Base-by-base conservation (phyloP, 1,284 basidiomycete species). In the Irpex sp. region DNA sequence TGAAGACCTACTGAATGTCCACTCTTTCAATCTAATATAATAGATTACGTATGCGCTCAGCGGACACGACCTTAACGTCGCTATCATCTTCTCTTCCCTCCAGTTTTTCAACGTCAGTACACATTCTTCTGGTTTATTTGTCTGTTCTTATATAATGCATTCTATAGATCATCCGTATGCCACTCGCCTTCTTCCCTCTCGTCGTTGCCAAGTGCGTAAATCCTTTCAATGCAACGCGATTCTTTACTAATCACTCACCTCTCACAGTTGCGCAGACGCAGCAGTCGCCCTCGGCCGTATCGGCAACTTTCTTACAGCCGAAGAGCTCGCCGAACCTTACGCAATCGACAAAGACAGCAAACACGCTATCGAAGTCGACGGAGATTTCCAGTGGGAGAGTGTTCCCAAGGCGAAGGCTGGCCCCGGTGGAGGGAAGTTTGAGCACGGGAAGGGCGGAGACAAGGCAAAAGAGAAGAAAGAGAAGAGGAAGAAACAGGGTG, bases 11-110 rank as follows among this genome's bases (percentile, higher is more conserved):
- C 13, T 5, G 3, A 26, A 26, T 26, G 3, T 26, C 26, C 3
- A 26, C 3, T 26, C 3, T 4, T 4, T 4, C 26, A 26, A 26
- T 26, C 26, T 26, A 26, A 26, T 26, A 26, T 26, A 26, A 0
- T 55, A 88, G 85, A 84, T 94, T 69, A 88, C 89, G 0, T 93
- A 92, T 70, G 81, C 83, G 0, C 75, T 88, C 11, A 85, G 79
- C 33, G 86, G 87, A 1, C 87, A 93, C 71, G 69, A 79, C 2
- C 81, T 93, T 46, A 83, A 87, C 67, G 77, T 90, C 5, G 87
- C 89, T 1, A 80, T 83, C 67, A 88, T 94, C 65, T 94, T 94
- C 75, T 83, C 84, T 15, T 86, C 87, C 9, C 74, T 95, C 11
- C 86, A 90, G 65, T 80, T 89, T 63, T 92, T 94, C 81, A 89